Percentiles rank a stretch among this genome's conserved stretches.
Conservation (phyloP, 73 alveolate genomes). For the Stentor roeselii region DNA sequence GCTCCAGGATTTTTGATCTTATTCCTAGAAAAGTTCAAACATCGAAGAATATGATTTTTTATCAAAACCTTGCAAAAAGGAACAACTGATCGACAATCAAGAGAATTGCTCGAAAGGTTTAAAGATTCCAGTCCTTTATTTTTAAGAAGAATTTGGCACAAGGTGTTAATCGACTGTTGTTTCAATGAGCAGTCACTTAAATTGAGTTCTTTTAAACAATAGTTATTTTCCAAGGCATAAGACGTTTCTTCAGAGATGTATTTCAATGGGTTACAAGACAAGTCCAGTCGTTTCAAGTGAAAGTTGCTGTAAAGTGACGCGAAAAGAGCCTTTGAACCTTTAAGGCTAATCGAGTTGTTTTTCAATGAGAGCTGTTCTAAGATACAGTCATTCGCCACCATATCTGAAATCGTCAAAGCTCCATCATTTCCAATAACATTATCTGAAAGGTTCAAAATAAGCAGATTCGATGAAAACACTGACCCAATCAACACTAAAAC, state of each 20-base stretch:
- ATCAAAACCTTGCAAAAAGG: background rate
- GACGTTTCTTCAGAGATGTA: background rate
- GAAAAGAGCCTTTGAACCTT: slow-evolving; percentile 20
- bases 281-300: background rate
- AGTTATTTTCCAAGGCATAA: background rate
- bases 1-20: slow-evolving; percentile 4
- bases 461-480: background rate
- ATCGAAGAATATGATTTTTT: background rate
- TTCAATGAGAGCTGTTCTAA: slow-evolving; percentile 27
- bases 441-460: background rate
- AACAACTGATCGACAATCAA: background rate
- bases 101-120: background rate
- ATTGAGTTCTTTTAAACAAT: background rate
- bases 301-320: slow-evolving; percentile 15
- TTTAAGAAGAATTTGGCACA: background rate
- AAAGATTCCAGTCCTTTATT: background rate
- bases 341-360: slow-evolving; percentile 30
- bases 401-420: background rate
- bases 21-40: background rate
- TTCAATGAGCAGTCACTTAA: background rate
- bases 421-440: slow-evolving; percentile 1
- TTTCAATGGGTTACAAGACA: slow-evolving; percentile 17
- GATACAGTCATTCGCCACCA: background rate
- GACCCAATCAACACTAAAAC: background rate
- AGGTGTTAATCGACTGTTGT: background rate